Percentiles rank a stretch among this genome's conserved stretches.
Conservation (phyloP, 345 rosid species). For the Dimocarpus longan region DNA sequence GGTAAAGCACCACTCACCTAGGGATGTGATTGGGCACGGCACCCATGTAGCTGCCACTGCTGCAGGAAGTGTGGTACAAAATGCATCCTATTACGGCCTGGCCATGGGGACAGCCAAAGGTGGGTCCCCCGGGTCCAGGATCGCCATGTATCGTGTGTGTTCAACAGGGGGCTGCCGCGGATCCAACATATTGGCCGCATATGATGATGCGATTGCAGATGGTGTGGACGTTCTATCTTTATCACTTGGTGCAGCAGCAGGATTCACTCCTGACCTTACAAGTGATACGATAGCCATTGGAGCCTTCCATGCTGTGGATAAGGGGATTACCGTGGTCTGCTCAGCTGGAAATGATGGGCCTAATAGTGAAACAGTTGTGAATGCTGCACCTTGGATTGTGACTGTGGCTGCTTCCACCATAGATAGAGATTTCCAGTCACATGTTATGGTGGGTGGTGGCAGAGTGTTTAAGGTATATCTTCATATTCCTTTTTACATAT, state of each 20-base stretch:
- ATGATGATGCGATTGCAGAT: constrained; percentile 76
- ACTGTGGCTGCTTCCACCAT: constrained; percentile 86
- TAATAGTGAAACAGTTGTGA: constrained; percentile 44
- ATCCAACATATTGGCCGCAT: constrained; percentile 68
- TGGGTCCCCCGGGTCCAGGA: constrained; percentile 67
- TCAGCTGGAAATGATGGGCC: constrained; percentile 90
- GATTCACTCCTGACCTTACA: constrained; percentile 26
- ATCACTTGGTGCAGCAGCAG: constrained; percentile 63
- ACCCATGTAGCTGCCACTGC: constrained; percentile 75
- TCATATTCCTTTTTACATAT: not conserved
- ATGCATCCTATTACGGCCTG: constrained; percentile 73
- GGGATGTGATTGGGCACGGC: constrained; percentile 80
- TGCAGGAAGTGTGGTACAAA: constrained; percentile 61
- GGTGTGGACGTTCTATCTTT: constrained; percentile 72
- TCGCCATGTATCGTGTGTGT: constrained; percentile 72
- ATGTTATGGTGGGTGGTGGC: constrained; percentile 62
- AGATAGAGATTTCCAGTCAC: constrained; percentile 78
- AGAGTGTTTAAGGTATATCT: constrained; percentile 56
- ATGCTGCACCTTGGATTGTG: constrained; percentile 80
- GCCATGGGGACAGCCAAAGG: constrained; percentile 78
- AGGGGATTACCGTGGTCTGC: constrained; percentile 73
- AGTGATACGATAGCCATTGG: constrained; percentile 78
- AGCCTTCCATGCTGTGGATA: constrained; percentile 73
- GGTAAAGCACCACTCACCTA: constrained; percentile 38
- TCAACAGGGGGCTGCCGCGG: constrained; percentile 55